phyloP scores from a whole-genome alignment of 768 basidiomycete genomes.

The Panaeolus cyanescens region DNA sequence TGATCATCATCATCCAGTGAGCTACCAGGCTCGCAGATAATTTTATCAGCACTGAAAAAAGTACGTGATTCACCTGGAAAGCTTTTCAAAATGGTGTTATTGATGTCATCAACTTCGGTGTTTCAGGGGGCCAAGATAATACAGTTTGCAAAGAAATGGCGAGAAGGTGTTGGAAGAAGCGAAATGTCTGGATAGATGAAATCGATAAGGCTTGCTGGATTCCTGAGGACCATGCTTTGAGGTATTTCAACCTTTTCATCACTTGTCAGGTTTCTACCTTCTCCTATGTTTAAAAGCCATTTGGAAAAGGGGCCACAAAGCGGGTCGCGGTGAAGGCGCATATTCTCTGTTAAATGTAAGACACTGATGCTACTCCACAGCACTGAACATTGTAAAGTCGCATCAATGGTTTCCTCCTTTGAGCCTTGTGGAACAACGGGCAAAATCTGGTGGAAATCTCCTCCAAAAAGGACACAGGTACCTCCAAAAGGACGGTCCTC shows the following conservation, averaged over 20 bases:
- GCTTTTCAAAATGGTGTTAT: conserved; percentile 21
- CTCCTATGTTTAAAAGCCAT: conserved; percentile 4
- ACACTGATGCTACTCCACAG: conserved; percentile 11
- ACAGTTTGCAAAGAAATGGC: conserved; percentile 28
- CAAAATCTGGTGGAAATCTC: conserved; percentile 48
- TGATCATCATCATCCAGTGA: conserved; percentile 12
- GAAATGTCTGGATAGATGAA: conserved; percentile 18
- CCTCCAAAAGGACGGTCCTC: conserved; percentile 36
- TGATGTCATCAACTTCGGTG: conserved; percentile 38
- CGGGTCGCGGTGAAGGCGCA: conserved; percentile 5
- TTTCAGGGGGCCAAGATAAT: conserved; percentile 39
- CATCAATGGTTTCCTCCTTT: conserved; percentile 4
- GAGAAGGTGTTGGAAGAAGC: background rate
- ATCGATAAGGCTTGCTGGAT: conserved; percentile 10
- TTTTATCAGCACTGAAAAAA: conserved; percentile 29
- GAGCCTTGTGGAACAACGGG: conserved; percentile 35
- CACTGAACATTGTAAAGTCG: conserved; percentile 10
- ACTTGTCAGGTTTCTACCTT: background rate
- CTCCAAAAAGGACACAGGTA: conserved; percentile 40
- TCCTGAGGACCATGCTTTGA: too few relatives aligned
- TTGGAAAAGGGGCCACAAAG: background rate
- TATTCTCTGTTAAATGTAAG: conserved; percentile 12
- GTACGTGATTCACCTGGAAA: conserved; percentile 23
- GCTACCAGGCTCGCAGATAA: conserved; percentile 19
- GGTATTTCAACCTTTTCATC: background rate